phyloP scores from a whole-genome alignment of 1,284 basidiomycete genomes.

The Leccinum proliferum region DNA sequence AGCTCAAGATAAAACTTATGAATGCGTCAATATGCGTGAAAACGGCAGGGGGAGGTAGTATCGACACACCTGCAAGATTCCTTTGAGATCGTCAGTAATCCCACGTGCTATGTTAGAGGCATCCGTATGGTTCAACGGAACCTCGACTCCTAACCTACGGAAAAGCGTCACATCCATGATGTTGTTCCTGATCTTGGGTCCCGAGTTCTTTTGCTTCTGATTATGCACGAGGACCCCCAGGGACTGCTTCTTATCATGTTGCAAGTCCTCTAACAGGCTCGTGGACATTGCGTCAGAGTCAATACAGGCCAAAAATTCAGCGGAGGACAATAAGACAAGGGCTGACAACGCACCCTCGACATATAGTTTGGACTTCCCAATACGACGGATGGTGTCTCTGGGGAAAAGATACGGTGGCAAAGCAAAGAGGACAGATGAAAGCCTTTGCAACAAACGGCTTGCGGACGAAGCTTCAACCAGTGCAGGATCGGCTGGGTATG shows the following conservation, averaged over 20 bases:
- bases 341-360: slow-evolving; percentile 17
- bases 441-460: slow-evolving; percentile 12
- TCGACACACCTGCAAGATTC: slow-evolving; percentile 26
- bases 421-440: slow-evolving; percentile 19
- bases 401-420: slow-evolving; percentile 16
- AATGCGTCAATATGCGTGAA: background rate
- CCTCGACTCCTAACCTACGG: slow-evolving; percentile 14
- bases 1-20: slow-evolving; percentile 23
- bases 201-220: slow-evolving; percentile 19
- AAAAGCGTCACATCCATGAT: slow-evolving; percentile 26
- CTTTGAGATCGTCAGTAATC: slow-evolving; percentile 24
- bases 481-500: slow-evolving; percentile 19
- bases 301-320: slow-evolving; percentile 10
- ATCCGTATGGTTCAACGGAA: slow-evolving; percentile 26
- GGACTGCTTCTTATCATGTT: slow-evolving; percentile 3
- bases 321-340: slow-evolving; percentile 12
- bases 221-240: background rate
- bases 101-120: slow-evolving; percentile 14
- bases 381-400: slow-evolving; percentile 6
- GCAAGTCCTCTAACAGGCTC: background rate
- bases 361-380: slow-evolving; percentile 19
- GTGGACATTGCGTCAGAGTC: background rate
- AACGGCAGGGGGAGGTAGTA: background rate
- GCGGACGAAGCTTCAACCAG: slow-evolving; percentile 13
- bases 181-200: slow-evolving; percentile 9